Conservation (phyloP, 2,329 filamentous ascomycete genomes). For the Orbilia ellipsospora region DNA sequence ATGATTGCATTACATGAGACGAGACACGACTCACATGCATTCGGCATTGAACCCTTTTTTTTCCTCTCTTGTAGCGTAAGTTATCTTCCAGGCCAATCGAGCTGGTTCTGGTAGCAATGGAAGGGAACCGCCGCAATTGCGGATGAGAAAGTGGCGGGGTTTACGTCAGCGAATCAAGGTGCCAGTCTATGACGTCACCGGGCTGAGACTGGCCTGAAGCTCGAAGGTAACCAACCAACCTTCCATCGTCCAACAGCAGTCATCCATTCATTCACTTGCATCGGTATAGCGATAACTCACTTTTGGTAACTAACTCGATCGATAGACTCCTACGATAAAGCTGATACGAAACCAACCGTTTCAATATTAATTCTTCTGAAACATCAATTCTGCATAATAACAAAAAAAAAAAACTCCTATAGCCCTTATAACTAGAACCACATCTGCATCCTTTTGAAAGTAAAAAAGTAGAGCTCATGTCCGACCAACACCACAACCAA, state of each 20-base stretch:
- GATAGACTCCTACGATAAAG: too few relatives aligned
- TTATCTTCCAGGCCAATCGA: background rate
- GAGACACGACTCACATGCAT: too few relatives aligned
- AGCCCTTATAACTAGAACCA: background rate
- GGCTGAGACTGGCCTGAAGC: background rate
- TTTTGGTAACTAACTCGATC: too few relatives aligned
- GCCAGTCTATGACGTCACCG: conserved; percentile 3
- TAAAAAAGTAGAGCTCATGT: background rate
- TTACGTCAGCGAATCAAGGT: background rate
- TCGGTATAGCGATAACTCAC: too few relatives aligned
- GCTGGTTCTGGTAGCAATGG: background rate
- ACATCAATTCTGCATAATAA: too few relatives aligned
- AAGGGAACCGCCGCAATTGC: background rate
- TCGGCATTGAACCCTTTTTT: too few relatives aligned
- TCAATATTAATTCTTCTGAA: too few relatives aligned
- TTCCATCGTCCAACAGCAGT: background rate
- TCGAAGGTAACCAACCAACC: too few relatives aligned
- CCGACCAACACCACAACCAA: conserved; percentile 1
- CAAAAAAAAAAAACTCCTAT: conserved; percentile 6
- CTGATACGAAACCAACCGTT: conserved; percentile 3
- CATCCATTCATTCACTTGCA: background rate
- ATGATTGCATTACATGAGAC: conserved; percentile 7
- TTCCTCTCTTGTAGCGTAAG: too few relatives aligned
- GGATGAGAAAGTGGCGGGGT: background rate
- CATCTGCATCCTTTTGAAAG: background rate